Evolutionary conservation across 2,329 filamentous ascomycete species (phyloP), one percentile per base, ranked within the genome.

Genomic region (Cladosporium austrohemisphaericum): DNA sequence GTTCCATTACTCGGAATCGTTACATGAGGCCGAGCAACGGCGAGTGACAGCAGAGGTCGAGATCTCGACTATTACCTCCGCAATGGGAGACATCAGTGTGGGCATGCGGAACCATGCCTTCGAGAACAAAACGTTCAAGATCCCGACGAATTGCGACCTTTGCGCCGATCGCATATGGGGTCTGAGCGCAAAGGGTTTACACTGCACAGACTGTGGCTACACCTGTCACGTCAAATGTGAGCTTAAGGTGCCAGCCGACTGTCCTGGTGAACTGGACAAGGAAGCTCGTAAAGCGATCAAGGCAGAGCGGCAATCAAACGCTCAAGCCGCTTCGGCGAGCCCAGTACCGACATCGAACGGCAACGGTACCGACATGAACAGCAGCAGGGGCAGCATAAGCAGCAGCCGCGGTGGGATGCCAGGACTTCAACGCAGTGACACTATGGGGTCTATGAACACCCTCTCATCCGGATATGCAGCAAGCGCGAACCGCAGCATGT

Each of bases 211-310:
- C 67, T 98, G 93, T 63, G 93, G 94, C 26, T 98, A 96, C 71
- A 96, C 91, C 2, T 98, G 93, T 65, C 93, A 98, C 71, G 94
- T 85, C 75, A 98, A 98, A 72, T 98, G 93, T 67, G 89, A 98
- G 73, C 93, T 98, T 85, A 98, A 97, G 70, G 93, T 97, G 0
- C 90, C 93, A 0, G 87, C 93, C 6, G 88, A 95, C 65, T 98
- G 93, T 64, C 93, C 93, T 0, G 93, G 93, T 41, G 93, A 97
- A 64, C 83, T 93, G 65, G 85, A 78, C 55, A 98, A 97, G 69
- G 93, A 97, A 55, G 91, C 95, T 61, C 91, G 85, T 73, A 98
- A 96, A 76, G 94, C 91, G 62, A 77, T 95, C 33, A 97, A 97
- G 70, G 78, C 79, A 33, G 85, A 91, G 65, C 81, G 91, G 53